These are phyloP conservation scores for Candida glucosophila DNA, from an alignment of 1,139 yeast genomes.

Conservation along the genomic window DNA sequence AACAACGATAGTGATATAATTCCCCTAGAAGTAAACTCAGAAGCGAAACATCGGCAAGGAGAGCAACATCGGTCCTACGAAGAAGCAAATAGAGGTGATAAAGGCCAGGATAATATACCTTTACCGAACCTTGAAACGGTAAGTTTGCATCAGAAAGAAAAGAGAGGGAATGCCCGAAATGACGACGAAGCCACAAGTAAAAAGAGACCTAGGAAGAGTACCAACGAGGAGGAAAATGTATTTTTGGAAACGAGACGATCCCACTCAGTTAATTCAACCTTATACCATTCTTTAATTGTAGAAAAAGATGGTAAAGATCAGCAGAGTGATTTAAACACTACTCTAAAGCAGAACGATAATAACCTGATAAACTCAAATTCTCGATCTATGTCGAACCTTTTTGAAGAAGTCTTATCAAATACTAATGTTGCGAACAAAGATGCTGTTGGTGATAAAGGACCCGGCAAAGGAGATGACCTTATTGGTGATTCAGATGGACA, in stretches of 20 bases:
- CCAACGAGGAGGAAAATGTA: slow-evolving; percentile 19
- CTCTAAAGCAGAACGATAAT: slow-evolving; percentile 3
- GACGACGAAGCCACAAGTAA: too few relatives aligned
- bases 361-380: slow-evolving; percentile 9
- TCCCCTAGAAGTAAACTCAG: slow-evolving; percentile 19
- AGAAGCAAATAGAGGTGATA: slow-evolving; percentile 3
- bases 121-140: slow-evolving; percentile 19
- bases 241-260: slow-evolving; percentile 18
- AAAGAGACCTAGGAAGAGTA: slow-evolving; percentile 6
- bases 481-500: slow-evolving; percentile 3
- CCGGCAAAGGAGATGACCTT: slow-evolving; percentile 3
- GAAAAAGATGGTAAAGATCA: slow-evolving; percentile 9
- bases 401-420: slow-evolving; percentile 18
- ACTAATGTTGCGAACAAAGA: slow-evolving; percentile 3
- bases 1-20: slow-evolving; percentile 26
- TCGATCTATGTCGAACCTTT: slow-evolving; percentile 22
- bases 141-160: slow-evolving; percentile 8
- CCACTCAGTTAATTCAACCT: slow-evolving; percentile 19
- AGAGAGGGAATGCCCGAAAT: slow-evolving; percentile 2
- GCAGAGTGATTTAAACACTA: slow-evolving; percentile 2
- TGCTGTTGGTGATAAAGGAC: slow-evolving; percentile 4
- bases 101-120: slow-evolving; percentile 9
- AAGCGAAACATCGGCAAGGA: slow-evolving; percentile 1
- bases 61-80: slow-evolving; percentile 2
- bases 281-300: slow-evolving; percentile 20